Percentiles rank a stretch among this genome's conserved stretches.
phyloP scores from a whole-genome alignment of 306 rosid species.

The Acacia acuminata region DNA sequence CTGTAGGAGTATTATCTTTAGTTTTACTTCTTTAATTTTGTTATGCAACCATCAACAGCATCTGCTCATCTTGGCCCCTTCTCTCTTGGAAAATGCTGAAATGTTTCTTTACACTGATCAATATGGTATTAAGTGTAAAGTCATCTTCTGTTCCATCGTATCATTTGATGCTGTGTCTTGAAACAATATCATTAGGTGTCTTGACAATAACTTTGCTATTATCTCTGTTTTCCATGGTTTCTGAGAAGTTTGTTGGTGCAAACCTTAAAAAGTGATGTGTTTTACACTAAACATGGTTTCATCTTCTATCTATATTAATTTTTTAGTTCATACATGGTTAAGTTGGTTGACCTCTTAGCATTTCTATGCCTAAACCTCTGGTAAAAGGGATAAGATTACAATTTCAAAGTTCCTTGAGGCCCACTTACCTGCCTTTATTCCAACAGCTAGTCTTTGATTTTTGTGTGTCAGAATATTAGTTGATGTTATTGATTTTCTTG shows the following conservation, averaged over 20 bases:
- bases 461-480: constrained; percentile 15
- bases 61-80: background rate
- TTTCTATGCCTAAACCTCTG: background rate
- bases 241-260: constrained; percentile 7
- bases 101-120: constrained; percentile 23
- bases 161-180: constrained; percentile 8
- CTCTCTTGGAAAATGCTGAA: constrained; percentile 7
- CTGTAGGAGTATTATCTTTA: background rate
- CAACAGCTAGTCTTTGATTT: constrained; percentile 20
- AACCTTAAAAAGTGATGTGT: background rate
- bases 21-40: constrained; percentile 25
- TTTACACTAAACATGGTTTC: background rate
- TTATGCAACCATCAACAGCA: background rate
- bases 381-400: background rate
- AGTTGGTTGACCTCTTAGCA: constrained; percentile 10
- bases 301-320: background rate
- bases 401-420: background rate
- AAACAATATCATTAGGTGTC: constrained; percentile 8
- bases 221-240: constrained; percentile 26
- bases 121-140: constrained; percentile 6
- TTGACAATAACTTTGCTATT: constrained; percentile 12
- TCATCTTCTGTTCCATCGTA: constrained; percentile 4
- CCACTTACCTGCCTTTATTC: background rate
- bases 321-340: background rate
- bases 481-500: constrained; percentile 23